Base-by-base conservation (phyloP, 768 basidiomycete genomes). In the Scleroderma bovista region DNA sequence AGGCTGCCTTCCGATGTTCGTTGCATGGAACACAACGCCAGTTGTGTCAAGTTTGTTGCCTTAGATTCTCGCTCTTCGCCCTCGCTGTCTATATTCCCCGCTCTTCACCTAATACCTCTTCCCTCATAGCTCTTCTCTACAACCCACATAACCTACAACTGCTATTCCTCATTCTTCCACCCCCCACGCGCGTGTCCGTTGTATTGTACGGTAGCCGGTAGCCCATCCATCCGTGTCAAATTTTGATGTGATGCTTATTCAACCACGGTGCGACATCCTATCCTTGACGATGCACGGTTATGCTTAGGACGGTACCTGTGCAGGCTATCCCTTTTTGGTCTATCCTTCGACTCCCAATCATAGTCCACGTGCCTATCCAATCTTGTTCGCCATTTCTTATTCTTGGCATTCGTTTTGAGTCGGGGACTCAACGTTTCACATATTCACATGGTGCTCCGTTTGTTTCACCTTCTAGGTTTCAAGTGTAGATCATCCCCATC, bases 181-280 rank as follows among this genome's bases (percentile, higher is more conserved):
- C 44, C 6, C n/a, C 13, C 39, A 40, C 32, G 64, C 58, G 67
- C 15, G 12, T 22, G 63, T 69, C 69, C 57, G 55, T 56, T 77
- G 75, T 79, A 77, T 75, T 75, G 75, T 72, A 78, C 77, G 69
- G 70, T 77, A 79, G 72, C 64, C 63, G 60, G 44, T 67, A 68
- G 44, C 44, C 42, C n/a, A 44, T 32, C 26, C n/a, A 26, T 44
- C 43, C 13, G 24, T 44, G 44, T 45, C 32, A 45, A 45, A 20
- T n/a, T 45, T 45, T 31, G 44, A 45, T 45, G 44, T 45, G 44
- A 45, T 45, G 31, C 44, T 22, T 17, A 29, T 31, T 33, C 32
- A 26, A 65, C 69, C 68, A 60, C 67, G 71, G 72, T 73, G 61
- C 69, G 71, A 64, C 58, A 57, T 60, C 56, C 45, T 55, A 53